Conservation (phyloP, 177 flowering plant species). For the Vitis hybrid region DNA sequence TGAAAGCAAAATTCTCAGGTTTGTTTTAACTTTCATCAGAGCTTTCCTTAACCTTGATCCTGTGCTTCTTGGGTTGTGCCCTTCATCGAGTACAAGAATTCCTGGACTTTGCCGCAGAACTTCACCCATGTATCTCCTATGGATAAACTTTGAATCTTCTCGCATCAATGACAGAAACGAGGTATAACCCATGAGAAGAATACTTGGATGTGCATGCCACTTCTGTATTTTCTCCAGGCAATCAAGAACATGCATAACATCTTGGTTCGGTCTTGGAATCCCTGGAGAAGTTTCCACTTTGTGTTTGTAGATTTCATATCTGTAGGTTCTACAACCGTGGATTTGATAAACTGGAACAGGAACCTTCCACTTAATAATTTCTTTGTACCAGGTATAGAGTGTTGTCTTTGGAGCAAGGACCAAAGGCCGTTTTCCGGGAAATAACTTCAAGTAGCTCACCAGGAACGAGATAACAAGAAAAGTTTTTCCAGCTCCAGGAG, state of each 20-base stretch:
- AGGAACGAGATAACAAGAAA: slow-evolving; percentile 86
- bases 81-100: slow-evolving; percentile 85
- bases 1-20: slow-evolving; percentile 74
- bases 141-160: slow-evolving; percentile 54
- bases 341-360: slow-evolving; percentile 79
- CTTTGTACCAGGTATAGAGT: slow-evolving; percentile 86
- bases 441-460: slow-evolving; percentile 76
- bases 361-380: slow-evolving; percentile 83
- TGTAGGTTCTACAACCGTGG: slow-evolving; percentile 60
- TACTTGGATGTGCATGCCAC: slow-evolving; percentile 90
- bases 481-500: slow-evolving; percentile 97
- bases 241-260: slow-evolving; percentile 76
- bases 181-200: slow-evolving; percentile 93
- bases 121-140: slow-evolving; percentile 66
- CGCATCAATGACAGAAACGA: slow-evolving; percentile 69
- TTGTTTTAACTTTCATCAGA: slow-evolving; percentile 82
- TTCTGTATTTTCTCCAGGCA: slow-evolving; percentile 79
- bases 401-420: slow-evolving; percentile 95
- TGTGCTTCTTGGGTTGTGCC: slow-evolving; percentile 96
- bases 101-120: slow-evolving; percentile 76
- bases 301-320: slow-evolving; percentile 23
- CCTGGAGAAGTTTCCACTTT: slow-evolving; percentile 27
- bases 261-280: slow-evolving; percentile 40
- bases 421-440: slow-evolving; percentile 75
- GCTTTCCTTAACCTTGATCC: slow-evolving; percentile 78